These are phyloP conservation scores for Lycium barbarum DNA, from an alignment of 257 asterid species.

Conservation along the genomic window DNA sequence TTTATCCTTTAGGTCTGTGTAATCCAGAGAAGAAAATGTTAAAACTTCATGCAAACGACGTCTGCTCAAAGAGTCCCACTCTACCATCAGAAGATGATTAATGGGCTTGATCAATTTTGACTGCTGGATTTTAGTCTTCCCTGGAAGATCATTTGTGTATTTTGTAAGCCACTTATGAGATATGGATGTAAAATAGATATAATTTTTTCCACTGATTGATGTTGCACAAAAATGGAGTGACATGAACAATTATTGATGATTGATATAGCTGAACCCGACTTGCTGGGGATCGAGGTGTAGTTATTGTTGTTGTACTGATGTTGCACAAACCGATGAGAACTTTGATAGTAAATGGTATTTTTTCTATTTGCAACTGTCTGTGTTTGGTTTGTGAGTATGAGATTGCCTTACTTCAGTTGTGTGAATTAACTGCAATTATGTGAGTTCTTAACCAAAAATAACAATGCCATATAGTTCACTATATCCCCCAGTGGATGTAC, in stretches of 20 bases:
- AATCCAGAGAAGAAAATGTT: conserved; percentile 88
- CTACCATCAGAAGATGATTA: conserved; percentile 63
- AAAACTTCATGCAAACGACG: conserved; percentile 76
- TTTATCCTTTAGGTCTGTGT: conserved; percentile 71
- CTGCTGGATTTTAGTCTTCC: background rate
- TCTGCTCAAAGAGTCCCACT: conserved; percentile 85
- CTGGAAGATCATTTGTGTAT: conserved; percentile 1
- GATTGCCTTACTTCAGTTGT: background rate
- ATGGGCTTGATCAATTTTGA: background rate
- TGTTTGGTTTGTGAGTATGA: conserved; percentile 10
- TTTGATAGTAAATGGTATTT: background rate
- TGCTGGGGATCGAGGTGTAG: background rate
- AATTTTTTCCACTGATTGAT: background rate
- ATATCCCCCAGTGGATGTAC: too few species aligned
- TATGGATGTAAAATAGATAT: background rate
- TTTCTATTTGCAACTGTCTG: background rate
- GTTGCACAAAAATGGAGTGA: background rate
- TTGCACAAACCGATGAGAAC: background rate
- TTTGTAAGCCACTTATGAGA: background rate
- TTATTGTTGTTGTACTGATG: background rate
- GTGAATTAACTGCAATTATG: conserved; percentile 2
- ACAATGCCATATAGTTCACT: too few species aligned
- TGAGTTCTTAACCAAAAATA: background rate
- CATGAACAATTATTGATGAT: background rate
- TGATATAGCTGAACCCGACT: background rate